Conservation (phyloP, 371 early-diverging fungal species). For the Actinomortierella wolfii region DNA sequence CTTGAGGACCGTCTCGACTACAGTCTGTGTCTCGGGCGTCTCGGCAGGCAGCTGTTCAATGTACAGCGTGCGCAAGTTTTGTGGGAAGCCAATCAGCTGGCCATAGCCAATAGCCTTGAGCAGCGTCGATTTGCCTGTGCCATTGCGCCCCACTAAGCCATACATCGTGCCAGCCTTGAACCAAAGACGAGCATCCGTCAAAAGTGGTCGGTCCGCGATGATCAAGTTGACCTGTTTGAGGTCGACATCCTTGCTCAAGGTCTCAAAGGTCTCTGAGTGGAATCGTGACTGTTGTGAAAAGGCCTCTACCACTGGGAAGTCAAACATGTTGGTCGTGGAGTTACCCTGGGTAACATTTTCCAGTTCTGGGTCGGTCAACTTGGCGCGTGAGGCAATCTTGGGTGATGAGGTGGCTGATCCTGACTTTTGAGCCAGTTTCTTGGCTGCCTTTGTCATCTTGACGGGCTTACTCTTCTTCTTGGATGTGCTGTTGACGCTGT, state of each 20-base stretch:
- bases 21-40: conserved; percentile 51
- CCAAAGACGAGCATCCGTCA: conserved; percentile 68
- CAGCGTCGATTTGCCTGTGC: conserved; percentile 90
- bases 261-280: conserved; percentile 79
- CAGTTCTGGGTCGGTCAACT: background rate
- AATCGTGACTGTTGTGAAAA: conserved; percentile 88
- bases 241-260: conserved; percentile 72
- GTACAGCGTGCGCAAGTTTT: conserved; percentile 75
- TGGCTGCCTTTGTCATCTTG: conserved; percentile 40
- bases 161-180: conserved; percentile 69
- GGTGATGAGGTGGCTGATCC: conserved; percentile 8
- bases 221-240: conserved; percentile 76
- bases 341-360: background rate
- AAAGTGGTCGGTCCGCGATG: conserved; percentile 61
- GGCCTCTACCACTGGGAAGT: conserved; percentile 64
- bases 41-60: conserved; percentile 74
- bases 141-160: conserved; percentile 87
- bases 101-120: conserved; percentile 74
- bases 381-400: background rate
- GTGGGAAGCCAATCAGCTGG: conserved; percentile 79
- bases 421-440: conserved; percentile 33
- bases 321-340: background rate
- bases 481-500: conserved; percentile 4
- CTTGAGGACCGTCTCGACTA: conserved; percentile 72
- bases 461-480: conserved; percentile 44